A percentile compares a stretch with the other conserved stretches of the same genome.
Conservation (phyloP, 345 rosid genomes). For the Brassica rapa region DNA sequence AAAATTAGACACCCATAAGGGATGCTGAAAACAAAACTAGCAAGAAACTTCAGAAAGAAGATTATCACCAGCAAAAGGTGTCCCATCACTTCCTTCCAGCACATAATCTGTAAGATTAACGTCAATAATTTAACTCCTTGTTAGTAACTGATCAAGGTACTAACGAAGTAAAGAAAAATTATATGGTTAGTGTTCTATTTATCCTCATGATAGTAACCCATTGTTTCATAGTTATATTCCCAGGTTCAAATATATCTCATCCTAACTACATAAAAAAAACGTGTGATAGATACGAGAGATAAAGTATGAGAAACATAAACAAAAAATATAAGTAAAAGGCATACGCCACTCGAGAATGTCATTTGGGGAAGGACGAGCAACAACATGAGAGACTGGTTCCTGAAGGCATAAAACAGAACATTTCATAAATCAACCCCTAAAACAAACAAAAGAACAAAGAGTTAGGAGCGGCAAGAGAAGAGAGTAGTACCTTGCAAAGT, state of each 20-base stretch:
- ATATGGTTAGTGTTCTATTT: not conserved
- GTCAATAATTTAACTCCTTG: not conserved
- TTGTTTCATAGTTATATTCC: conserved; percentile 4
- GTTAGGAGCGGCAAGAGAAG: not conserved
- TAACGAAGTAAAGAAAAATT: not conserved
- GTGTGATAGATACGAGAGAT: not conserved
- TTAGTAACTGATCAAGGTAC: not conserved
- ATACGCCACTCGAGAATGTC: conserved; percentile 99
- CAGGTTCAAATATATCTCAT: conserved; percentile 18
- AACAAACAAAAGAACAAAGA: conserved; percentile 8
- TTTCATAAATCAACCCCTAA: not conserved
- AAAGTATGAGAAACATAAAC: not conserved
- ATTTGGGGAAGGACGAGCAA: conserved; percentile 90
- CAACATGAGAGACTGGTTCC: conserved; percentile 95
- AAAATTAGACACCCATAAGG: conserved; percentile 1
- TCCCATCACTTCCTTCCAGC: conserved; percentile 50
- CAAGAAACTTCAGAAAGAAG: conserved; percentile 25
- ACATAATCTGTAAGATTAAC: conserved; percentile 1
- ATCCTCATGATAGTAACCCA: not conserved
- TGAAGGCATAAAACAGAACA: conserved; percentile 43
- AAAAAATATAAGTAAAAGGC: conserved; percentile 34
- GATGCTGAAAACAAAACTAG: conserved; percentile 15
- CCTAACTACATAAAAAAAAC: not conserved
- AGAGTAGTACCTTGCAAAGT: conserved; percentile 70
- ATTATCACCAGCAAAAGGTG: conserved; percentile 87